A percentile compares a stretch with the other conserved stretches of the same genome.
Evolutionary conservation across 1,139 yeast genomes (phyloP).

Genomic region (Suhomyces atakaporum): DNA sequence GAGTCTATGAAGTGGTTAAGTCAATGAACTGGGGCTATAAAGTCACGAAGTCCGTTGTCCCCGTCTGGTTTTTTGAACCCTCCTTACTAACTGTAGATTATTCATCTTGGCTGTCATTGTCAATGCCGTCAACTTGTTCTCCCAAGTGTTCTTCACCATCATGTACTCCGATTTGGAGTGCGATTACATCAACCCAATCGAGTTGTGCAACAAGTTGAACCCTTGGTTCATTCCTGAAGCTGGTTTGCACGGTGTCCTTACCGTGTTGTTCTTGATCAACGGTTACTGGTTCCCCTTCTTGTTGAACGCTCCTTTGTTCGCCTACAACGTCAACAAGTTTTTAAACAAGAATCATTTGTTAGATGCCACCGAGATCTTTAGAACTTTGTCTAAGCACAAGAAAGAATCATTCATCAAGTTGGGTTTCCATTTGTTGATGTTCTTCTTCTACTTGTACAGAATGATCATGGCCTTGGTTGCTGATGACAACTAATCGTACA

Average conservation of each 20-base stretch:
- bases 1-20: no score
- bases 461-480: slow-evolving; percentile 94
- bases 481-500: slow-evolving; percentile 42
- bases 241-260: slow-evolving; percentile 72
- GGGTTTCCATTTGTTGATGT: slow-evolving; percentile 87
- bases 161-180: slow-evolving; percentile 93
- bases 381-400: slow-evolving; percentile 91
- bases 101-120: slow-evolving; percentile 82
- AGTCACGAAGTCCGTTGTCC: no score
- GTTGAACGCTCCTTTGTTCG: slow-evolving; percentile 82
- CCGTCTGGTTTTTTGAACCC: no score
- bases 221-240: slow-evolving; percentile 92
- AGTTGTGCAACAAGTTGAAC: slow-evolving; percentile 89
- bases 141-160: slow-evolving; percentile 90
- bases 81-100: slow-evolving; percentile 44
- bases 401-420: slow-evolving; percentile 87
- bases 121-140: slow-evolving; percentile 83
- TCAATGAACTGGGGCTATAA: no score
- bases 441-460: slow-evolving; percentile 93
- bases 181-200: slow-evolving; percentile 96
- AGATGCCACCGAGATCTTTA: slow-evolving; percentile 97
- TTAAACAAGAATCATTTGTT: slow-evolving; percentile 78
- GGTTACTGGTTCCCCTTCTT: slow-evolving; percentile 94
- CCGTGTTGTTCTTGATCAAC: slow-evolving; percentile 72
- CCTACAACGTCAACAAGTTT: slow-evolving; percentile 75